Evolutionary conservation across 2,329 filamentous ascomycete genomes (phyloP), one percentile per base, ranked within the genome.

Genomic region (Rhytidhysteron rufulum): DNA sequence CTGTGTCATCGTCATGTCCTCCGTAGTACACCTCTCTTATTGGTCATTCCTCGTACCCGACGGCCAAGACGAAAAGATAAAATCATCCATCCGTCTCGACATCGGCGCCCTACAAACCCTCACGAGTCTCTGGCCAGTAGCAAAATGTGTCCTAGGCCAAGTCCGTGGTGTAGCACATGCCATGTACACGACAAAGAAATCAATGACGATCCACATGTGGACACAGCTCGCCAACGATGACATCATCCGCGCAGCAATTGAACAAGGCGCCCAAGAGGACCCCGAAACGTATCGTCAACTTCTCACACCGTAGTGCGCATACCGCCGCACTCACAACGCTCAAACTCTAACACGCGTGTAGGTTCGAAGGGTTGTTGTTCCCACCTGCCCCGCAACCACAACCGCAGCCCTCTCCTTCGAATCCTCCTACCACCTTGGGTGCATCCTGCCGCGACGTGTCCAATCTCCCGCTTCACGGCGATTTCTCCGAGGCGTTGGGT

Each of bases 81-180:
- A 83, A 47, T 86, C 88, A 65, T 82, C 80, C 51, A 85, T 95
- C 39, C 79, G 84, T 1, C 77, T 95, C 11, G 89, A 88, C 47
- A 88, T 86, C 42, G 86, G 85, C 13, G 84, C 85, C 0, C 74
- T 93, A 30, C 83, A 83, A 53, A 57, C 80, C 29, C 71, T 91
- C 6, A 80, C 79, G 30, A 69, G 71, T 13, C 82, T 86, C 3
- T 93, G 87, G 87, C 77, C 78, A 25, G 82, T 88, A 24, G 86
- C 87, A 1, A 74, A 72, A 32, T 77, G 76, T 10, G 86, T 87
- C 2, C 77, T 85, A 44, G 76, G 75, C 4, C 86, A 93, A 62
- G 83, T 95, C 13, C 82, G 82, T 50, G 80, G 79, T 7, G 86
- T 93, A 15, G 86, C 88, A n/a, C 80, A 86, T 54, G 85, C 89